Conservation (phyloP, 257 asterid genomes). For the Oldenlandia corymbosa region DNA sequence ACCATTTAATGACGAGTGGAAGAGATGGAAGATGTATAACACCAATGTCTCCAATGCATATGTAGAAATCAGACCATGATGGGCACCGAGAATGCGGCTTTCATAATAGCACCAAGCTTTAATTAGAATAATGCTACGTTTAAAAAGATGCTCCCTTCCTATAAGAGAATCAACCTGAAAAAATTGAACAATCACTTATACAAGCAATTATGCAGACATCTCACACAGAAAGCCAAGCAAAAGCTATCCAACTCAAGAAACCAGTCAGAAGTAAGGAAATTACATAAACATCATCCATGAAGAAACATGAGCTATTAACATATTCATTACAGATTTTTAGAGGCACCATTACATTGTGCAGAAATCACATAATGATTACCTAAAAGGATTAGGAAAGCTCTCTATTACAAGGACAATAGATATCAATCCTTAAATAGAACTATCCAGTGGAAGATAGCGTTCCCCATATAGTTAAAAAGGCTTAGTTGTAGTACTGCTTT, state of each 20-base stretch:
- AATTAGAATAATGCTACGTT: slow-evolving; percentile 76
- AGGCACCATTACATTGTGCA: no score
- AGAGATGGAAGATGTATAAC: slow-evolving; percentile 75
- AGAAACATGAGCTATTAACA: neutral
- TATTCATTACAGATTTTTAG: no score
- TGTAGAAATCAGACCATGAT: slow-evolving; percentile 87
- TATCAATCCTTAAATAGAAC: no score
- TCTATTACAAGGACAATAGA: no score
- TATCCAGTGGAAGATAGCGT: no score
- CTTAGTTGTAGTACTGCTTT: no score
- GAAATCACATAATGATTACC: no score
- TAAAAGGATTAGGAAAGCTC: no score
- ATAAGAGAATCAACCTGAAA: slow-evolving; percentile 75
- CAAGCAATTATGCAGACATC: neutral
- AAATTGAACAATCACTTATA: neutral
- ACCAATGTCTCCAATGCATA: slow-evolving; percentile 93
- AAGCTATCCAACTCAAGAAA: neutral
- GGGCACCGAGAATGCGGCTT: slow-evolving; percentile 91
- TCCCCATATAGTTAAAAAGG: no score
- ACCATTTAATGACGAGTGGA: slow-evolving; percentile 64
- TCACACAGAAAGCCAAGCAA: neutral
- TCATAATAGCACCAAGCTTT: slow-evolving; percentile 98
- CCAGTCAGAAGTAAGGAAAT: neutral
- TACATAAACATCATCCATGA: no score
- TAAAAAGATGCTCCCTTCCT: slow-evolving; percentile 74